Evolutionary conservation across 306 rosid species (phyloP).

Genomic region (Castanopsis chinensis): DNA sequence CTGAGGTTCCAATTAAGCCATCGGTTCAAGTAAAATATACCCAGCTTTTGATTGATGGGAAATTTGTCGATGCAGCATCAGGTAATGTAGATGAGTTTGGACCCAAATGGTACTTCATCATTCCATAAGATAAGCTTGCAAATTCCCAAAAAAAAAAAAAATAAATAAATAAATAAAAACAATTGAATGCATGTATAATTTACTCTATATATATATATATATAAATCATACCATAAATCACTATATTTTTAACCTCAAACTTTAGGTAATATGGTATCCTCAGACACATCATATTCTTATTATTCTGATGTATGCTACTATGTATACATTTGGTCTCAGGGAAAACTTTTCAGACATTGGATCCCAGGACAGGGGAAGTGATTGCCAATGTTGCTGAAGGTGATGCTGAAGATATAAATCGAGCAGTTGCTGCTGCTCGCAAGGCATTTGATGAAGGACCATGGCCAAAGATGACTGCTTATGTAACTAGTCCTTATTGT

Average conservation of each 20-base stretch:
- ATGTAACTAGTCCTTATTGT: conserved; percentile 42
- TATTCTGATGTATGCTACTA: background rate
- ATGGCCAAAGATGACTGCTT: conserved; percentile 91
- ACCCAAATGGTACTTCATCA: too few species aligned
- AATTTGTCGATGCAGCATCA: conserved; percentile 80
- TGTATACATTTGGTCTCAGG: conserved; percentile 41
- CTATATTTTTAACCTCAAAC: background rate
- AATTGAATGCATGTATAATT: too few species aligned
- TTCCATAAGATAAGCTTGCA: too few species aligned
- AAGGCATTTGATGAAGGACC: conserved; percentile 90
- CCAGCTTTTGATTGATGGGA: conserved; percentile 72
- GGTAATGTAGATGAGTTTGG: conserved; percentile 32
- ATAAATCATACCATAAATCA: too few species aligned
- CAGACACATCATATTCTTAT: background rate
- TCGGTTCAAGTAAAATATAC: conserved; percentile 44
- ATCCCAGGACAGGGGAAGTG: conserved; percentile 82
- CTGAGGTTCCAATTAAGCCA: conserved; percentile 67
- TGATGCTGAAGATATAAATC: conserved; percentile 67
- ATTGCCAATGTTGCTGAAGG: conserved; percentile 91
- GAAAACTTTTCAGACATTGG: conserved; percentile 73
- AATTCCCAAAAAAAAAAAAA: too few species aligned
- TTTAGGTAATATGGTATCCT: too few species aligned
- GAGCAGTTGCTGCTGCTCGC: conserved; percentile 88
- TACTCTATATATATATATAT: too few species aligned
- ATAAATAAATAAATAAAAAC: too few species aligned